These are phyloP conservation scores for Collariella sp. DNA, from an alignment of 495 filamentous ascomycete species.

Conservation along the genomic window DNA sequence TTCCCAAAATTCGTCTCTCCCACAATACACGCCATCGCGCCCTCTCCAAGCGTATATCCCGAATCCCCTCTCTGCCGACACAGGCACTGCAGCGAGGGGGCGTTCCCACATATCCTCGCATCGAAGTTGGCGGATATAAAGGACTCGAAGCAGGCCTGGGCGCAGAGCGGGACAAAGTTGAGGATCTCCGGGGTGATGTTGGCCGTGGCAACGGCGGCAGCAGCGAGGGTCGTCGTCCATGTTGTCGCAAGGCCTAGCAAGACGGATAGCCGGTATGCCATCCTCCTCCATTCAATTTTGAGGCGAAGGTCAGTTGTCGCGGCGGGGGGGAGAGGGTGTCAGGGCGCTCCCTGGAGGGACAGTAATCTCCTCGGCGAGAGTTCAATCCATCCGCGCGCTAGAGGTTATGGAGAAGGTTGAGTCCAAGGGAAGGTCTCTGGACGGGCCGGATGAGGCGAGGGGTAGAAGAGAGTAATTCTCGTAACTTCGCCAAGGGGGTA, in stretches of 20 bases:
- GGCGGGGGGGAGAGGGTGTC: neutral
- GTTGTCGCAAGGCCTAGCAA: conserved; percentile 25
- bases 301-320: neutral
- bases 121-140: conserved; percentile 55
- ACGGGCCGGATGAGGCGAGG: neutral
- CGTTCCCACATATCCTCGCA: conserved; percentile 37
- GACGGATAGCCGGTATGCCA: conserved; percentile 36
- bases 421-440: neutral
- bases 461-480: neutral
- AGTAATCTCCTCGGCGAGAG: conserved; percentile 10
- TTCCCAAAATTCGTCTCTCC: conserved; percentile 35
- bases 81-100: conserved; percentile 50
- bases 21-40: conserved; percentile 53
- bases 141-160: conserved; percentile 50
- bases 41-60: conserved; percentile 64
- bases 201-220: conserved; percentile 20
- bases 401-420: conserved; percentile 6
- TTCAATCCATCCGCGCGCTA: conserved; percentile 9
- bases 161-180: conserved; percentile 54
- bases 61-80: conserved; percentile 50
- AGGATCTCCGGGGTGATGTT: conserved; percentile 37
- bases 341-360: neutral
- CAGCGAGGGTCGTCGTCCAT: conserved; percentile 28
- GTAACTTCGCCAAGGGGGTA: neutral
- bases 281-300: conserved; percentile 38